phyloP scores from a whole-genome alignment of 148 eudicot genomes.

The Spergularia bocconei region DNA sequence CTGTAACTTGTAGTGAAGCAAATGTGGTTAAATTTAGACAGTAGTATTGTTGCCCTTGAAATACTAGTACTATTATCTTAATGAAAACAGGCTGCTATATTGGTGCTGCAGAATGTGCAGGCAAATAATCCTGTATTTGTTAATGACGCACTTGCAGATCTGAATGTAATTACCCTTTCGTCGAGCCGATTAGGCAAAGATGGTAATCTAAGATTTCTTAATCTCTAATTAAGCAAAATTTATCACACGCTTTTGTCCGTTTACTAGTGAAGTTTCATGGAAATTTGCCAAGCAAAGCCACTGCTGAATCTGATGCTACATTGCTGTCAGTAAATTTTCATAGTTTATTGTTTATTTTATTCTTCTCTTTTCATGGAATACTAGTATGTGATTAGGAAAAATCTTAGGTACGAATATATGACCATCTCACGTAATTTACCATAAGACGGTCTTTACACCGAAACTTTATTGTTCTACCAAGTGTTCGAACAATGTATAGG shows the following conservation, averaged over 20 bases:
- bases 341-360: no score
- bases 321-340: no score
- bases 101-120: constrained; percentile 3
- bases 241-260: not conserved
- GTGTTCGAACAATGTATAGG: no score
- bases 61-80: constrained; percentile 10
- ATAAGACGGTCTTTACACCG: not conserved
- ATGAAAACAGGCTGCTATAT: constrained; percentile 16
- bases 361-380: not conserved
- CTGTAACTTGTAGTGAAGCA: not conserved
- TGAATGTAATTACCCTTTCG: constrained; percentile 8
- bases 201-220: not conserved
- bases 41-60: constrained; percentile 3
- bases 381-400: not conserved
- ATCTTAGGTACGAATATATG: not conserved
- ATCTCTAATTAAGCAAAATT: not conserved
- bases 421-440: not conserved
- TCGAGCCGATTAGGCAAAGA: not conserved
- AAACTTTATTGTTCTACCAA: not conserved
- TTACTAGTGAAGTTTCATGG: constrained; percentile 3
- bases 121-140: constrained; percentile 7
- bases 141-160: constrained; percentile 20
- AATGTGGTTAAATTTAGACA: constrained; percentile 13
- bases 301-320: not conserved
- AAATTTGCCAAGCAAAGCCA: constrained; percentile 2